Evolutionary conservation across 208 protist genomes (phyloP).

Genomic region (Wallacemonas collosoma): DNA sequence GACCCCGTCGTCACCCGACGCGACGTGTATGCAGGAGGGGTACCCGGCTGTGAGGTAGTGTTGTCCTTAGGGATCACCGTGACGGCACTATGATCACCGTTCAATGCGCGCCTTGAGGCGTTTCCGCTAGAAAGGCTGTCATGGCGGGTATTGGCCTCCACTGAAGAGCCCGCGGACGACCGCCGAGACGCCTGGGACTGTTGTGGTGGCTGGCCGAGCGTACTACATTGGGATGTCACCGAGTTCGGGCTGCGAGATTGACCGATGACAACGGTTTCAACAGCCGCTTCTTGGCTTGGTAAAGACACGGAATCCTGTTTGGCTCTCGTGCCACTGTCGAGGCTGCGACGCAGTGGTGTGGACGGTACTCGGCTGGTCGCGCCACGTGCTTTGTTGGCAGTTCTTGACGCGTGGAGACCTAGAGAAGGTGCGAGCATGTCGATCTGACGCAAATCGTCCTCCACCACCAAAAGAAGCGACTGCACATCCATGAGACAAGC

Average conservation of each 20-base stretch:
- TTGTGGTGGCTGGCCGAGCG: no score
- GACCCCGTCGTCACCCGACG: background rate
- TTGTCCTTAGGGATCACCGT: no score
- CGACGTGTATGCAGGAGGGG: slow-evolving; percentile 4
- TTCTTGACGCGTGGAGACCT: background rate
- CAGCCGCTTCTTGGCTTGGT: background rate
- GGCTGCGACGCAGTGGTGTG: background rate
- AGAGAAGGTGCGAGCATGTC: slow-evolving; percentile 15
- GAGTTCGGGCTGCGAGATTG: no score
- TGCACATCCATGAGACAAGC: slow-evolving; percentile 22
- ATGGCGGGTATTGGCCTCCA: no score
- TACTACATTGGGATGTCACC: no score
- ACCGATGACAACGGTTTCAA: background rate
- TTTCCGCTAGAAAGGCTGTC: no score
- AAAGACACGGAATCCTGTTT: background rate
- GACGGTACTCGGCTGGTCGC: background rate
- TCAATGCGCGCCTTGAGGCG: no score
- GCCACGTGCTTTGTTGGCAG: background rate
- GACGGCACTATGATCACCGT: no score
- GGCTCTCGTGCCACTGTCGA: background rate
- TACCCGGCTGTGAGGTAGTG: background rate
- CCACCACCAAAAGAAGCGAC: slow-evolving; percentile 22
- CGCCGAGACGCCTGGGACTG: no score
- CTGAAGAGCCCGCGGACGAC: no score
- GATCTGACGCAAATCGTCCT: slow-evolving; percentile 32